These are phyloP conservation scores for Sextonia rubra DNA, from an alignment of 164 flowering plant species.

Conservation along the genomic window DNA sequence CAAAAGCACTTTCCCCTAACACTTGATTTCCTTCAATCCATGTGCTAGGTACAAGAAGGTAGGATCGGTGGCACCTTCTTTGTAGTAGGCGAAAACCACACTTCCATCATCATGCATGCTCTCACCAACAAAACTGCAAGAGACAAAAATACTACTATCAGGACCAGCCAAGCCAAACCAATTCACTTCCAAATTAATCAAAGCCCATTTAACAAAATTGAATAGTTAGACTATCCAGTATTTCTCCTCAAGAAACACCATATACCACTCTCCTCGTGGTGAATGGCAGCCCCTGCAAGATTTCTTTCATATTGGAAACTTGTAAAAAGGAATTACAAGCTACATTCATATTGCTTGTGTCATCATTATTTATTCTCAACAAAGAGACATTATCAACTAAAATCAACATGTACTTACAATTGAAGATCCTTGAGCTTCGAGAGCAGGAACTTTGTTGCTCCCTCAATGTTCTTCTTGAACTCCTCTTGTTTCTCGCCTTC, in stretches of 20 bases:
- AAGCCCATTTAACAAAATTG: background rate
- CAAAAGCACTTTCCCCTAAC: constrained; percentile 12
- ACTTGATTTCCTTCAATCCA: constrained; percentile 66
- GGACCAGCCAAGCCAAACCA: background rate
- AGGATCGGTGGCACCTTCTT: constrained; percentile 80
- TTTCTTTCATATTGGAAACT: no score
- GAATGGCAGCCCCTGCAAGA: no score
- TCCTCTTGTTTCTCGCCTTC: constrained; percentile 56
- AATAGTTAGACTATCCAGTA: no score
- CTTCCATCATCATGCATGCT: constrained; percentile 73
- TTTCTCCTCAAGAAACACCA: no score
- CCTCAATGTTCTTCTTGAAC: constrained; percentile 73
- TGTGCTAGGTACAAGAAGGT: constrained; percentile 54
- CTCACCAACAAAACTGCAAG: constrained; percentile 80
- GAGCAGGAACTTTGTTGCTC: constrained; percentile 71
- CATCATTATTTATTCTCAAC: background rate
- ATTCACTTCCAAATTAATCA: background rate
- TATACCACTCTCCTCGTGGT: no score
- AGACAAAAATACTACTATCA: no score
- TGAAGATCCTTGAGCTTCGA: constrained; percentile 74
- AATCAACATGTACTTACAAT: constrained; percentile 35
- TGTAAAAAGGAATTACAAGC: no score
- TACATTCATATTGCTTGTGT: no score
- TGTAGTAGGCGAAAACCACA: constrained; percentile 88
- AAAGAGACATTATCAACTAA: background rate